Percentiles rank a stretch among this genome's conserved stretches.
These are phyloP conservation scores for Penicillium cataractarum DNA, from an alignment of 495 filamentous ascomycete species.

Conservation along the genomic window DNA sequence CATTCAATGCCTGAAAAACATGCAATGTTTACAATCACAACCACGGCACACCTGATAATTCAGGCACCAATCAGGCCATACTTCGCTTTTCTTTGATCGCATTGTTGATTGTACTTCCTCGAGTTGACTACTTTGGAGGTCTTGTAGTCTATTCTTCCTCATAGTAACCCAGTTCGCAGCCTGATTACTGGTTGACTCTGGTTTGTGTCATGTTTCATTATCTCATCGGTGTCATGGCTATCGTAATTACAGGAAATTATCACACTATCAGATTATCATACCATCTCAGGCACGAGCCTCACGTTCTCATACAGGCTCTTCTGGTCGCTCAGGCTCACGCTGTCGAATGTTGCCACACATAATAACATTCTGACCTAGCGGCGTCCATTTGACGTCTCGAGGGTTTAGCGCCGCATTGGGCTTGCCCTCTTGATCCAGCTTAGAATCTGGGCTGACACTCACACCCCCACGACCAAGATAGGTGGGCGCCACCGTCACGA, in stretches of 20 bases:
- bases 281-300: neutral
- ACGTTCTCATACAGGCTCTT: neutral
- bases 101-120: neutral
- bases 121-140: too few species aligned
- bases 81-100: neutral
- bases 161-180: neutral
- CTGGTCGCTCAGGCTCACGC: constrained; percentile 13
- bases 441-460: constrained; percentile 63
- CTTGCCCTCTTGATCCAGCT: constrained; percentile 49
- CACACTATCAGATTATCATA: neutral
- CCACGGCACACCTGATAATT: too few species aligned
- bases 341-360: constrained; percentile 65
- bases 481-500: constrained; percentile 83
- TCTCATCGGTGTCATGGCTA: constrained; percentile 2
- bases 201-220: neutral
- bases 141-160: neutral
- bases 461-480: constrained; percentile 83
- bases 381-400: constrained; percentile 68
- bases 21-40: too few species aligned
- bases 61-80: too few species aligned
- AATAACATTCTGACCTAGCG: constrained; percentile 75
- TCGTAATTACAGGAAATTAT: constrained; percentile 6
- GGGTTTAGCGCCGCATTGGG: constrained; percentile 63
- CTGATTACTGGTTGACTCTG: neutral
- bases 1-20: too few species aligned